Evolutionary conservation across 1,284 basidiomycete species (phyloP).

Genomic region (Papiliotrema flavescens): DNA sequence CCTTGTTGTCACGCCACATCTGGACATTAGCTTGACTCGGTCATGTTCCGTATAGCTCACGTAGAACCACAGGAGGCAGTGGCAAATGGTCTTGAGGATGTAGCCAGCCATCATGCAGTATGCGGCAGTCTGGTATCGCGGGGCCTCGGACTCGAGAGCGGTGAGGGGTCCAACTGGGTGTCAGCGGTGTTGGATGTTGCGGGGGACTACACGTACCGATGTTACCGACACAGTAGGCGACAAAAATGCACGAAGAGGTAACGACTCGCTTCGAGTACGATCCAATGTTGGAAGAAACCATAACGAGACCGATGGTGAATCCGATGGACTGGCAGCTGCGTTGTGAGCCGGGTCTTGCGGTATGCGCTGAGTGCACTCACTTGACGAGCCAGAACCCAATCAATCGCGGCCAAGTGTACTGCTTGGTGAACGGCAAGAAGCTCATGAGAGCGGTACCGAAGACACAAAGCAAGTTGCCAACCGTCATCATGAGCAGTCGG

Average conservation of each 20-base stretch:
- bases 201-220: constrained; percentile 7
- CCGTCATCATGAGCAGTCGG: constrained; percentile 41
- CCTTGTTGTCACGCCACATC: constrained; percentile 39
- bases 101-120: constrained; percentile 40
- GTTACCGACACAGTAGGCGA: constrained; percentile 38
- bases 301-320: constrained; percentile 45
- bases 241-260: constrained; percentile 37
- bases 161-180: constrained; percentile 10
- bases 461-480: constrained; percentile 38
- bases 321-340: constrained; percentile 37
- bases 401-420: constrained; percentile 35
- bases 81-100: constrained; percentile 29
- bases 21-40: constrained; percentile 1
- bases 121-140: constrained; percentile 37
- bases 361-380: not conserved
- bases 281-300: constrained; percentile 41
- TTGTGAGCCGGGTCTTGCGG: not conserved
- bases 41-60: constrained; percentile 16
- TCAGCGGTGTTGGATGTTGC: not conserved
- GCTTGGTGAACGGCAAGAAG: constrained; percentile 39
- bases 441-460: constrained; percentile 36
- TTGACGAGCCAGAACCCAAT: constrained; percentile 41
- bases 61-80: constrained; percentile 21
- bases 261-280: constrained; percentile 38
- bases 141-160: constrained; percentile 33